Base-by-base conservation (phyloP, 192 early-diverging fungal genomes). In the Coemansia sp. region DNA sequence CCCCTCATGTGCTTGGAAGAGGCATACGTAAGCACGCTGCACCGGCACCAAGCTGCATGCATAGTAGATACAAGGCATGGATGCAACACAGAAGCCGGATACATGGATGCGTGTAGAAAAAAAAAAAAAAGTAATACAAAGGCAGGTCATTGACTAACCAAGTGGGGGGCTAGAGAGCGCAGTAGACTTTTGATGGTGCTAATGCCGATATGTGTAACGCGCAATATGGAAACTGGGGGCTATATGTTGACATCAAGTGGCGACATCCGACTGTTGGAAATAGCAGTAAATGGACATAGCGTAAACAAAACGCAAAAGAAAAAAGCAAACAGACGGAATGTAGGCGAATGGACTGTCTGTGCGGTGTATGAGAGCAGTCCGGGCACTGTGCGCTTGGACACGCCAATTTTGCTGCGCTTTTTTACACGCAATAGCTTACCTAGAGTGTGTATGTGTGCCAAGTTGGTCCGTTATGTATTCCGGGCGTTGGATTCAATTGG, bases 161-260 rank as follows among this genome's bases (percentile, higher is more conserved):
- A 61, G 36, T 61, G 36, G 59, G 53, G 58, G 59, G 19, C 59
- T 37, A 14, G 59, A 23, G 59, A 23, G 36, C 59, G 59, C 59
- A 61, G 59, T 61, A 61, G 38, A 19, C 59, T 9, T 61, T 31
- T 34, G 36, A 61, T 36, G 32, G 36, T 23, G 59, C 34, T 38
- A 23, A 61, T 23, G 38, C 59, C 19, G 59, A 61, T 61, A 61
- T 39, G 59, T 61, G 17, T 36, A 61, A 39, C 59, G 38, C 59
- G 59, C 59, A 38, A 61, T 61, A 61, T 61, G 59, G 59, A 61
- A 61, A 61, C 59, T 61, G 59, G 59, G 59, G 31, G 25, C 11
- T 17, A 61, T 36, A 59, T 59, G 32, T 59, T 29, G 57, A 36
- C 32, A 36, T 31, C 32, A 61, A 39, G 21, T 61, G 32, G 59